phyloP scores from a whole-genome alignment of 352 stramenopile species.

The Aphanomyces cochlioides region DNA sequence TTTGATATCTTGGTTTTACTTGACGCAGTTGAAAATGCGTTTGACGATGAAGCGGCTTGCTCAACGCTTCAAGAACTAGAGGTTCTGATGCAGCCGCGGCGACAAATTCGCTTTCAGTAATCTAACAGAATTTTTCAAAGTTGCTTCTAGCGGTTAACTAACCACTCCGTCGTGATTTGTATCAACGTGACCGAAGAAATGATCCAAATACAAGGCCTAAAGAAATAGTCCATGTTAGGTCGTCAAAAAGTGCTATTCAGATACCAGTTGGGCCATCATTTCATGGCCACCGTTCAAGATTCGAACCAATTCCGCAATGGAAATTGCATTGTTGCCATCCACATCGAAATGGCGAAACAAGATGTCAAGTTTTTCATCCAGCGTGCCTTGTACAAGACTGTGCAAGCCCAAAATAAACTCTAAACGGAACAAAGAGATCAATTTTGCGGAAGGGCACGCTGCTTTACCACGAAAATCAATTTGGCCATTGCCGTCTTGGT shows the following conservation, averaged over 20 bases:
- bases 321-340: slow-evolving; percentile 31
- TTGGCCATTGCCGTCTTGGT: slow-evolving; percentile 42
- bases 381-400: slow-evolving; percentile 40
- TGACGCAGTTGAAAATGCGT: slow-evolving; percentile 21
- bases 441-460: neutral
- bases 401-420: slow-evolving; percentile 53
- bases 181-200: slow-evolving; percentile 48
- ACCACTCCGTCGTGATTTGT: slow-evolving; percentile 36
- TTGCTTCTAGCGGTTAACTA: neutral
- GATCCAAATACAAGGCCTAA: slow-evolving; percentile 48
- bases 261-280: slow-evolving; percentile 19
- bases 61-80: slow-evolving; percentile 42
- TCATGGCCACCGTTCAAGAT: slow-evolving; percentile 48
- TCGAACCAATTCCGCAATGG: slow-evolving; percentile 45
- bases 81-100: slow-evolving; percentile 39
- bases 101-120: slow-evolving; percentile 47
- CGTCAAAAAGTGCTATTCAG: neutral
- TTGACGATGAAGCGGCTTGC: slow-evolving; percentile 31
- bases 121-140: slow-evolving; percentile 18
- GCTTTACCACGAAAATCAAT: slow-evolving; percentile 41
- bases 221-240: slow-evolving; percentile 30
- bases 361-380: slow-evolving; percentile 43
- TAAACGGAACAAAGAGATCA: neutral
- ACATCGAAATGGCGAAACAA: slow-evolving; percentile 44
- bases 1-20: neutral